These are phyloP conservation scores for Verticillium tricorpus DNA, from an alignment of 2,329 filamentous ascomycete genomes.

Conservation along the genomic window DNA sequence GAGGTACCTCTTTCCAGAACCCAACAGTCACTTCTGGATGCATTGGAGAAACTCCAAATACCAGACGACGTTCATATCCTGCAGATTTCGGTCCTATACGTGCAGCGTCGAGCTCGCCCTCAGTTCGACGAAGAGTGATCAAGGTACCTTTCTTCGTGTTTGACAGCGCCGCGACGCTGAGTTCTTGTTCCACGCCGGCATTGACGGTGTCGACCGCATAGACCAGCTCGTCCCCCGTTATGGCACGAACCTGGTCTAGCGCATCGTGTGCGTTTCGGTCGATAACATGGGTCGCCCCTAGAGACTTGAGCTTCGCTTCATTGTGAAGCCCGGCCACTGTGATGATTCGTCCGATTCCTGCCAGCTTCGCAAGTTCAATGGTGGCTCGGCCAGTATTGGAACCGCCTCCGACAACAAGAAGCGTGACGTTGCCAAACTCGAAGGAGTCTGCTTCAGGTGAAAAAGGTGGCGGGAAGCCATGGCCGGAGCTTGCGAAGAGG, in stretches of 20 bases:
- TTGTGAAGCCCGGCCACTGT: not conserved
- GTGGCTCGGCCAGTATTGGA: constrained; percentile 3
- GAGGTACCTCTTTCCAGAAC: constrained; percentile 2
- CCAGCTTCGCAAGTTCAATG: constrained; percentile 2
- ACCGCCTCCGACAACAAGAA: constrained; percentile 3
- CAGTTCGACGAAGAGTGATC: constrained; percentile 2
- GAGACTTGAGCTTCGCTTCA: not conserved
- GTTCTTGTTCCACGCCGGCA: constrained; percentile 1
- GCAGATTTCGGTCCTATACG: not conserved
- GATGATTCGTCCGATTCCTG: constrained; percentile 3
- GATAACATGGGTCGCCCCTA: constrained; percentile 1
- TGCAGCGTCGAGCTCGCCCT: constrained; percentile 1
- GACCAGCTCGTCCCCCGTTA: not conserved
- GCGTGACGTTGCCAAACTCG: not conserved
- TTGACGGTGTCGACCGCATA: constrained; percentile 4
- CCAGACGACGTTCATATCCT: constrained; percentile 1
- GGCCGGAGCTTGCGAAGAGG: constrained; percentile 1
- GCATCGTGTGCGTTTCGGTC: not conserved
- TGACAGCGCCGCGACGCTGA: constrained; percentile 1
- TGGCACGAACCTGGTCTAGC: not conserved
- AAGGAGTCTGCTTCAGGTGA: not conserved
- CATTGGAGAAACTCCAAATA: not conserved
- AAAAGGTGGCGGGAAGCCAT: constrained; percentile 1
- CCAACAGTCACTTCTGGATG: not conserved
- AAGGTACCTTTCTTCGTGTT: constrained; percentile 3